Evolutionary conservation across 192 early-diverging fungal species (phyloP).

Genomic region (Physocladia obscura): DNA sequence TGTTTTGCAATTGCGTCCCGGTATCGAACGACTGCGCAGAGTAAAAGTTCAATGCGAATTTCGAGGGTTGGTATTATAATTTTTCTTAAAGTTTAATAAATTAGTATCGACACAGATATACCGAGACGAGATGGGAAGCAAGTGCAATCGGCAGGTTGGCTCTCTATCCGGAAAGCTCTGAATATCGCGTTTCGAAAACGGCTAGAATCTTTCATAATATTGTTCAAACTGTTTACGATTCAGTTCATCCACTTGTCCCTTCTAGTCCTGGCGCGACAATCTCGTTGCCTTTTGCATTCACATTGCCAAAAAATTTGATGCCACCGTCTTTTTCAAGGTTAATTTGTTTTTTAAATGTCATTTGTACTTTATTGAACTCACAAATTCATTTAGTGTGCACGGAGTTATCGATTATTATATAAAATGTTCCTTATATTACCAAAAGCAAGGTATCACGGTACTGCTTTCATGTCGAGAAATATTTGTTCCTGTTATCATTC

Average conservation of each 20-base stretch:
- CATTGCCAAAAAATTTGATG: neutral
- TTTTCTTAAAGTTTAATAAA: too few relatives aligned
- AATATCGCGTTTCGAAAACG: neutral
- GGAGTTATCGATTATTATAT: neutral
- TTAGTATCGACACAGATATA: too few relatives aligned
- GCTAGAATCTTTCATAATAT: neutral
- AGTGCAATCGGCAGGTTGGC: neutral
- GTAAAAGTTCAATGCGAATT: neutral
- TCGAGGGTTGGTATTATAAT: too few relatives aligned
- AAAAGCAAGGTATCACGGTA: constrained; percentile 29
- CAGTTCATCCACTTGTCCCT: neutral
- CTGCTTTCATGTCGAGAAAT: constrained; percentile 12
- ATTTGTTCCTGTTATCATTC: constrained; percentile 10
- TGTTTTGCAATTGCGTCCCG: neutral
- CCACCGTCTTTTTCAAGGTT: neutral
- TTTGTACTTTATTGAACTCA: too few relatives aligned
- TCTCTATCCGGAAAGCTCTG: neutral
- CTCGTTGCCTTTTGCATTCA: neutral
- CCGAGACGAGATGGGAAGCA: neutral
- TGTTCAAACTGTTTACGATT: neutral
- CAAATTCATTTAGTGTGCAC: neutral
- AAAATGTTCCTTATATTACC: neutral
- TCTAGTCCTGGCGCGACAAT: neutral
- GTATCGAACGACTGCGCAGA: neutral
- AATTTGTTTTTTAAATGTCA: too few relatives aligned